phyloP scores from a whole-genome alignment of 768 basidiomycete species.

The Mycena alexandri region DNA sequence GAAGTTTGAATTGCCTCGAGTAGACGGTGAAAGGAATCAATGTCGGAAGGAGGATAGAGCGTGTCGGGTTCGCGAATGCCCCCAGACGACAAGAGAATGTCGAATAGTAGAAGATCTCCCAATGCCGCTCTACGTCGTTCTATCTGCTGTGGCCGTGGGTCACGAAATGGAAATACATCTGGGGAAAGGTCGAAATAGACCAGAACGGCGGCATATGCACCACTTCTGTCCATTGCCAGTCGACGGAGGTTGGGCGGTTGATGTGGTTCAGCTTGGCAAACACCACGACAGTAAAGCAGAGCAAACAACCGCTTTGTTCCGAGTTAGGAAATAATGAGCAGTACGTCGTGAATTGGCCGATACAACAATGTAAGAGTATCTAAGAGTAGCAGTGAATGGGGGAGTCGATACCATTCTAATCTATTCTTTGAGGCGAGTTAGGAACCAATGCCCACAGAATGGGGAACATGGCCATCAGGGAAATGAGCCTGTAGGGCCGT shows the following conservation, averaged over 20 bases:
- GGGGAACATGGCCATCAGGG: conserved; percentile 69
- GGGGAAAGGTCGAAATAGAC: conserved; percentile 67
- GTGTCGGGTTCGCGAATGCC: conserved; percentile 70
- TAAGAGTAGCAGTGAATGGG: not conserved
- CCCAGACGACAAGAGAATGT: conserved; percentile 76
- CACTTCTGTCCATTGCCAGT: conserved; percentile 6
- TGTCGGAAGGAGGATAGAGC: conserved; percentile 77
- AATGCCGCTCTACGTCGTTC: conserved; percentile 71
- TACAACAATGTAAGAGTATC: too few species aligned
- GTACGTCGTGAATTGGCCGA: too few species aligned
- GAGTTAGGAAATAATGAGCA: conserved; percentile 11
- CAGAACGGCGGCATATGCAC: conserved; percentile 28
- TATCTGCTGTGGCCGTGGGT: conserved; percentile 66
- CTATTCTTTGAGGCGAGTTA: conserved; percentile 11
- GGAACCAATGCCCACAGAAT: conserved; percentile 29
- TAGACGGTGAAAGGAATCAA: conserved; percentile 64
- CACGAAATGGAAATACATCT: conserved; percentile 71
- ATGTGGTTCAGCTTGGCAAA: conserved; percentile 11
- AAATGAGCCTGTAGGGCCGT: conserved; percentile 57
- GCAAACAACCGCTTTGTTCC: conserved; percentile 20
- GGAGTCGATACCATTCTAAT: not conserved
- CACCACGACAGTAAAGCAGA: not conserved
- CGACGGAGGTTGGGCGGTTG: conserved; percentile 3
- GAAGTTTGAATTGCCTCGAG: conserved; percentile 72
- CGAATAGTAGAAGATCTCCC: conserved; percentile 77